Percentiles rank a stretch among this genome's conserved stretches.
Conservation (phyloP, 2,329 filamentous ascomycete genomes). For the Epichloe brachyelytri region DNA sequence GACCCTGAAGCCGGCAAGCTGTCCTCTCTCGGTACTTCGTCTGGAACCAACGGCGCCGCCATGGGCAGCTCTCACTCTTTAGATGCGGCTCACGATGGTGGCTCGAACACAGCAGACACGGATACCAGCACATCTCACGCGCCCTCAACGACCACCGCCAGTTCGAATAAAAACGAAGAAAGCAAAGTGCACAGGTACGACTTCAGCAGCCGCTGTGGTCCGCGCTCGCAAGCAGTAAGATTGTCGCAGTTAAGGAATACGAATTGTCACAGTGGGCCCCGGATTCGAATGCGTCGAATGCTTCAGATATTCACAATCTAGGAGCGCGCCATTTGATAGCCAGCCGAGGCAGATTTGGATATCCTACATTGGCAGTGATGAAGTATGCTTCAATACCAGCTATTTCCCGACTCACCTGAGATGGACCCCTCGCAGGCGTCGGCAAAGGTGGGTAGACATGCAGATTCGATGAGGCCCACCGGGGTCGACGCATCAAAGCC, state of each 20-base stretch:
- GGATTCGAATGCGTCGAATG: conserved; percentile 61
- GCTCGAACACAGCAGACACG: conserved; percentile 40
- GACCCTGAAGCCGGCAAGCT: conserved; percentile 53
- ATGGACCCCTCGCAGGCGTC: conserved; percentile 20
- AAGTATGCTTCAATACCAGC: conserved; percentile 65
- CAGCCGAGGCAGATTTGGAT: conserved; percentile 68
- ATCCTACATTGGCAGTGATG: conserved; percentile 64
- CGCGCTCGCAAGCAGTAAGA: conserved; percentile 88
- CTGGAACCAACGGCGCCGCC: conserved; percentile 8
- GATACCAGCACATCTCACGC: conserved; percentile 24
- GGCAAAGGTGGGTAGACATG: conserved; percentile 16
- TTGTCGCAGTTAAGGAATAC: conserved; percentile 86
- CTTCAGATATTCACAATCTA: conserved; percentile 64
- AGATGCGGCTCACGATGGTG: conserved; percentile 12
- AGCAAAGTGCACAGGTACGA: conserved; percentile 81
- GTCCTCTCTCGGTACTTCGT: conserved; percentile 16
- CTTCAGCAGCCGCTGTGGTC: conserved; percentile 90
- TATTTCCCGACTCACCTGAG: conserved; percentile 34
- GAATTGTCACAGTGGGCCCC: conserved; percentile 66
- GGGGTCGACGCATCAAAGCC: conserved; percentile 58
- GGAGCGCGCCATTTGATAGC: conserved; percentile 59
- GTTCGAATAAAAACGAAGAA: conserved; percentile 62
- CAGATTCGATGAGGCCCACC: conserved; percentile 21
- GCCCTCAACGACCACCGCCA: conserved; percentile 22
- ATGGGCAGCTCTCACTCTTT: conserved; percentile 5